Conservation (phyloP, 257 asterid species). For the Petunia secreta region DNA sequence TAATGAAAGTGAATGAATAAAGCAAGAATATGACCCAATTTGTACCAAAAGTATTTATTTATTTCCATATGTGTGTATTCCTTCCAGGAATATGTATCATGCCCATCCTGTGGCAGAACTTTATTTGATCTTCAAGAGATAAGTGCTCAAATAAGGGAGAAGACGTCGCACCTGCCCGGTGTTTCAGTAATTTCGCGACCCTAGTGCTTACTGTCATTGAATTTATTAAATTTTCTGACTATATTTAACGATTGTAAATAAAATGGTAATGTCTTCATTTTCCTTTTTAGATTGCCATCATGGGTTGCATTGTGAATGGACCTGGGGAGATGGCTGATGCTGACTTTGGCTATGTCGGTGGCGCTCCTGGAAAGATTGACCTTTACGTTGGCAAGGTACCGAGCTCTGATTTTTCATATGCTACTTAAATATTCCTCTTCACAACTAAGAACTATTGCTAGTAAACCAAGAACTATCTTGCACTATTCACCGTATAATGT, state of each 20-base stretch:
- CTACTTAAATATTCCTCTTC: background rate
- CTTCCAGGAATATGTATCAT: slow-evolving; percentile 91
- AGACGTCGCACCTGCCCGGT: slow-evolving; percentile 96
- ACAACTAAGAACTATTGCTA: background rate
- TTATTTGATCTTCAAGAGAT: slow-evolving; percentile 97
- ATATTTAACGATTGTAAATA: background rate
- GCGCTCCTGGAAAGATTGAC: slow-evolving; percentile 99
- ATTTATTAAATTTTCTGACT: background rate
- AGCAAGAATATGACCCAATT: background rate
- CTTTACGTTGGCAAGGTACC: slow-evolving; percentile 96
- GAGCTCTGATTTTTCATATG: background rate
- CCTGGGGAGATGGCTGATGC: slow-evolving; percentile 99
- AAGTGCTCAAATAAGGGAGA: slow-evolving; percentile 92
- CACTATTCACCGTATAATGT: background rate
- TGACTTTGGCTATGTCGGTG: slow-evolving; percentile 98
- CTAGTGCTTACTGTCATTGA: slow-evolving; percentile 16
- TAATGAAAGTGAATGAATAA: slow-evolving; percentile 30
- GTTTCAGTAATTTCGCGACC: slow-evolving; percentile 71
- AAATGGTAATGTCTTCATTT: background rate
- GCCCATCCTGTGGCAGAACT: slow-evolving; percentile 99
- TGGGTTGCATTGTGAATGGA: slow-evolving; percentile 99
- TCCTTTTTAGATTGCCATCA: slow-evolving; percentile 82
- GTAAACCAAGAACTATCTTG: background rate
- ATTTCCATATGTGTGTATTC: slow-evolving; percentile 16
- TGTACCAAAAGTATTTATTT: background rate